These are phyloP conservation scores for Yamadazyma dushanensis DNA, from an alignment of 1,139 yeast species.

Conservation along the genomic window DNA sequence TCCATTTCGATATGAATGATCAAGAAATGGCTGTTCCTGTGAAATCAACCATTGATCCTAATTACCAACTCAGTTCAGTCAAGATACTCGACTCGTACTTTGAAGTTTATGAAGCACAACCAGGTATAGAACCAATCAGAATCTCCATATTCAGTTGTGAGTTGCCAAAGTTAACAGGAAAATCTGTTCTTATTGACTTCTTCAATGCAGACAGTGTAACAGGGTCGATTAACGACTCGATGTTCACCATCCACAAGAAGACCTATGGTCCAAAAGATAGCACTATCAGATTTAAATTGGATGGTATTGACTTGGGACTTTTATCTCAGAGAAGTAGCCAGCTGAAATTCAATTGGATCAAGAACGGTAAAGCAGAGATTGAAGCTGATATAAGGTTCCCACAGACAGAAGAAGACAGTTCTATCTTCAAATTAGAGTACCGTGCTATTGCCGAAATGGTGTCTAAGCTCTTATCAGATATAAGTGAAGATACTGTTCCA, in stretches of 20 bases:
- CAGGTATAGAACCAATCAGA: slow-evolving; percentile 35
- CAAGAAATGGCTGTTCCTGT: slow-evolving; percentile 19
- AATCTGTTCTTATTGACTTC: slow-evolving; percentile 60
- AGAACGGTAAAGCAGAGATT: slow-evolving; percentile 68
- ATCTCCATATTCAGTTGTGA: slow-evolving; percentile 66
- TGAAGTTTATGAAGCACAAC: slow-evolving; percentile 33
- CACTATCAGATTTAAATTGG: slow-evolving; percentile 61
- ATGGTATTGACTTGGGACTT: slow-evolving; percentile 58
- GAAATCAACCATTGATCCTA: slow-evolving; percentile 27
- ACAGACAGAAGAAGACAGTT: slow-evolving; percentile 26
- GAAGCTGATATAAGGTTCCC: slow-evolving; percentile 73
- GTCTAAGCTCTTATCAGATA: slow-evolving; percentile 28
- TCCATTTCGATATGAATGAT: slow-evolving; percentile 35
- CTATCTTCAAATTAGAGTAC: slow-evolving; percentile 23
- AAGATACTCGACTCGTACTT: slow-evolving; percentile 57
- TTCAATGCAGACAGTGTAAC: slow-evolving; percentile 69
- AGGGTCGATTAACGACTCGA: slow-evolving; percentile 71
- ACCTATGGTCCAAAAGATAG: slow-evolving; percentile 26
- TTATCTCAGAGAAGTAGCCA: slow-evolving; percentile 34
- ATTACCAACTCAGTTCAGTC: slow-evolving; percentile 52
- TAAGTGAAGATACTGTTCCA: slow-evolving; percentile 15
- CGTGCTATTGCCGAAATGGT: slow-evolving; percentile 26
- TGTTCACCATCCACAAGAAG: slow-evolving; percentile 70
- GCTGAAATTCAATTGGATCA: slow-evolving; percentile 67
- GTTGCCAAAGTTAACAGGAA: slow-evolving; percentile 57